These are phyloP conservation scores for Persicaria maculosa DNA, from an alignment of 148 eudicot species.

Conservation along the genomic window DNA sequence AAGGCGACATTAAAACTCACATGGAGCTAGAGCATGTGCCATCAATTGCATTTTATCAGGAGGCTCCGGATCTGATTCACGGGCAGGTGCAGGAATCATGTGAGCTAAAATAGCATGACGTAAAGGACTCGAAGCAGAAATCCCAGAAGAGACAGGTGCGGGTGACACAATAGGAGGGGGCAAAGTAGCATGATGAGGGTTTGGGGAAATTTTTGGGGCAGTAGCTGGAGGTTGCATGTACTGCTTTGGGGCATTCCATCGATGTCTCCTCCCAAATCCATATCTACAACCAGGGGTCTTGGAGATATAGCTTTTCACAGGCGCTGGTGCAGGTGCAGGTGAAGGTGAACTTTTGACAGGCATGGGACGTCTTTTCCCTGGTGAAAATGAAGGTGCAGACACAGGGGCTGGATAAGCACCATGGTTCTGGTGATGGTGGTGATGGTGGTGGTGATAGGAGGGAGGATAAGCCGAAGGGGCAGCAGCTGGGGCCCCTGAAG, in stretches of 20 bases:
- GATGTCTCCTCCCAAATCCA: constrained; percentile 32
- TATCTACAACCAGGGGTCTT: constrained; percentile 61
- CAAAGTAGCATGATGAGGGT: constrained; percentile 25
- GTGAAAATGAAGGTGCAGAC: constrained; percentile 45
- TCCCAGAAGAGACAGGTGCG: constrained; percentile 25
- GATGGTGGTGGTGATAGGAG: constrained; percentile 40
- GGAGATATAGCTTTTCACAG: constrained; percentile 33
- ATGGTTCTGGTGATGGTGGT: constrained; percentile 48
- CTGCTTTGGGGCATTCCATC: constrained; percentile 31
- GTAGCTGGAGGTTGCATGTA: constrained; percentile 32
- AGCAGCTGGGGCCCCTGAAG: constrained; percentile 32
- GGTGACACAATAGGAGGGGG: constrained; percentile 40
- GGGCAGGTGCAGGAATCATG: constrained; percentile 41
- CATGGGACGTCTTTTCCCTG: constrained; percentile 23
- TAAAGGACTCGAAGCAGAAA: constrained; percentile 51
- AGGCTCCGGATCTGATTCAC: constrained; percentile 43
- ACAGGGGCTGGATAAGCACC: constrained; percentile 31
- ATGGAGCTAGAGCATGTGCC: constrained; percentile 52
- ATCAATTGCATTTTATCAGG: constrained; percentile 37
- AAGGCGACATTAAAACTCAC: constrained; percentile 45
- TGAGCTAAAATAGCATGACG: constrained; percentile 54
- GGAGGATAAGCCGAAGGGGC: constrained; percentile 48
- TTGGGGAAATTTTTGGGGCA: constrained; percentile 39
- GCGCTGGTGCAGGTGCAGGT: constrained; percentile 43
- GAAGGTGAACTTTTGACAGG: constrained; percentile 30